Evolutionary conservation across 306 rosid species (phyloP).

Genomic region (Cucumis sativus): DNA sequence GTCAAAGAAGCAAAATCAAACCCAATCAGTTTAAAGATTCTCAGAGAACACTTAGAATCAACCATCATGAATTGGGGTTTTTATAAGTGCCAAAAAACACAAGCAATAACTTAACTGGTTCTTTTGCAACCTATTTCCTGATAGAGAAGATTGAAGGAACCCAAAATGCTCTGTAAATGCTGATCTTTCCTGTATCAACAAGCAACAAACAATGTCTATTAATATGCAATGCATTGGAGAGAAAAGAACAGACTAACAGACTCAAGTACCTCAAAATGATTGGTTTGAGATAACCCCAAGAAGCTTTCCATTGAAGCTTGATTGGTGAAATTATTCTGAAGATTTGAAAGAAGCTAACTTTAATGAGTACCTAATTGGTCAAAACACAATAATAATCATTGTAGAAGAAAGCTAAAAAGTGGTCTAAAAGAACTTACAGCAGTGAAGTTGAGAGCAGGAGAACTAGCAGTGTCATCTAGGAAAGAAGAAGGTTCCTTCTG

Average conservation of each 20-base stretch:
- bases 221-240: neutral
- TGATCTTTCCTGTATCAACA: slow-evolving; percentile 48
- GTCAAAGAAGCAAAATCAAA: slow-evolving; percentile 14
- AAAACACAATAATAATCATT: neutral
- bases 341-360: slow-evolving; percentile 4
- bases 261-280: slow-evolving; percentile 51
- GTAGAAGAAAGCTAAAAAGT: neutral
- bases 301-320: slow-evolving; percentile 42
- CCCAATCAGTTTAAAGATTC: neutral
- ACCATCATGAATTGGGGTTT: neutral
- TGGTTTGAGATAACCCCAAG: slow-evolving; percentile 71
- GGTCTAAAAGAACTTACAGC: slow-evolving; percentile 25
- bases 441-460: slow-evolving; percentile 47
- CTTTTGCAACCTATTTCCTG: slow-evolving; percentile 45
- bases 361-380: neutral
- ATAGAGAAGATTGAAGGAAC: slow-evolving; percentile 37
- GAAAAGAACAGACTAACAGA: too few species aligned
- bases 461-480: slow-evolving; percentile 92
- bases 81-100: neutral
- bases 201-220: neutral
- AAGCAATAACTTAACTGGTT: slow-evolving; percentile 35
- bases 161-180: slow-evolving; percentile 51
- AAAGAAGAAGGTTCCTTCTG: slow-evolving; percentile 23
- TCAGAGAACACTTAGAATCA: neutral
- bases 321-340: slow-evolving; percentile 41